A percentile compares a stretch with the other conserved stretches of the same genome.
phyloP scores from a whole-genome alignment of 164 flowering plant genomes.

The Sedum album region DNA sequence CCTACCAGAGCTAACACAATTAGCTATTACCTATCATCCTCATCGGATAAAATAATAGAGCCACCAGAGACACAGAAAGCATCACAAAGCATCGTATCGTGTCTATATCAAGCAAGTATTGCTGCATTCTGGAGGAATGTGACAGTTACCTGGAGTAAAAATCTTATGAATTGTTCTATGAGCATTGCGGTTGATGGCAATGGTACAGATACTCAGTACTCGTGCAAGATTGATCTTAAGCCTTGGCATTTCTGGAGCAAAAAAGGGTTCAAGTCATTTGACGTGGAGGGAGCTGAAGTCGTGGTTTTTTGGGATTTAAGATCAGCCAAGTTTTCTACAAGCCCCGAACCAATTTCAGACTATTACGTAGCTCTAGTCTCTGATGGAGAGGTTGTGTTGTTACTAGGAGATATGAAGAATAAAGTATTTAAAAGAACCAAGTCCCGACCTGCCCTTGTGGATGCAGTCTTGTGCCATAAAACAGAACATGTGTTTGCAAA shows the following conservation, averaged over 20 bases:
- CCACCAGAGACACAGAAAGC: conserved; percentile 26
- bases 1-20: not conserved
- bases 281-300: conserved; percentile 45
- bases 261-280: conserved; percentile 71
- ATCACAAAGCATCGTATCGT: conserved; percentile 52
- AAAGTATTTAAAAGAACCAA: conserved; percentile 75
- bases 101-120: conserved; percentile 35
- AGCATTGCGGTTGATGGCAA: conserved; percentile 26
- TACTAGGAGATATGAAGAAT: conserved; percentile 72
- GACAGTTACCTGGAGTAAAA: conserved; percentile 44
- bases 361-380: conserved; percentile 71
- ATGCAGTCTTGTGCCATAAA: conserved; percentile 47
- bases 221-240: conserved; percentile 79
- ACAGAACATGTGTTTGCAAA: conserved; percentile 67
- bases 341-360: conserved; percentile 64
- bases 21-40: conserved; percentile 5
- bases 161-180: conserved; percentile 44
- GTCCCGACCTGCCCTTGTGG: conserved; percentile 59
- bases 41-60: conserved; percentile 23
- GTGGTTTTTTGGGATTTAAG: conserved; percentile 81
- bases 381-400: conserved; percentile 68
- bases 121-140: conserved; percentile 42
- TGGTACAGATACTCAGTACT: conserved; percentile 26
- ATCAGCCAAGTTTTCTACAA: conserved; percentile 53
- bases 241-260: too few relatives aligned